Base-by-base conservation (phyloP, 768 basidiomycete species). In the Termitomyces sp. region DNA sequence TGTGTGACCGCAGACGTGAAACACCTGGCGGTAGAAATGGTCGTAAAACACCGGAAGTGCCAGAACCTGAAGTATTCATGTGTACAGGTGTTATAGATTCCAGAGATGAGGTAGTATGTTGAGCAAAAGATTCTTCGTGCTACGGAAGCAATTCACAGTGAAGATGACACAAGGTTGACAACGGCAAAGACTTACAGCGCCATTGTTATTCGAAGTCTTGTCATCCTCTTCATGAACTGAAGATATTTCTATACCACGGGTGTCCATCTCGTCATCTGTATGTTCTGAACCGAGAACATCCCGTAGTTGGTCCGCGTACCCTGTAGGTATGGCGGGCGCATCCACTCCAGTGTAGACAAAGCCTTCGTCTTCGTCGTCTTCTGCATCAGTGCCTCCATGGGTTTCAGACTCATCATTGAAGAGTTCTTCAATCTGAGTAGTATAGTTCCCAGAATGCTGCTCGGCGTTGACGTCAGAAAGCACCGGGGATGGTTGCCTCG, bases 311-410 rank as follows among this genome's bases (percentile, higher is more conserved):
- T 86, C 82, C 12, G 73, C 75, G 68, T 94, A 94, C 52, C 78
- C 81, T 37, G 75, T 73, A 16, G 77, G 71, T 15, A 72, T 64
- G 48, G 74, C 72, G 36, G 69, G 70, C 5, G 84, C 81, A 64
- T 94, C 90, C 22, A 83, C 73, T 29, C 90, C 92, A 29, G 78
- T 77, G 66, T 93, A 94, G 29, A 92, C 59, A 63, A 94, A 94
- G 0, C 73, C 83, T 31, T 82, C 86, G 10, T 81, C 86, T 7
- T 81, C 84, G 0, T 76, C 77, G 4, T 81, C 77, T 4, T 76
- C 75, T 18, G 69, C 71, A 20, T 45, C 44, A 5, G 66, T 65
- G 31, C 49, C 59, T 22, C 71, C 75, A 18, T 33, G 9, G 4
- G 8, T 26, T 8, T 75, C 73, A 29, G 70, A 79, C 26, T 70